Evolutionary conservation across 768 basidiomycete species (phyloP).

Genomic region (Daedaleopsis sinensis): DNA sequence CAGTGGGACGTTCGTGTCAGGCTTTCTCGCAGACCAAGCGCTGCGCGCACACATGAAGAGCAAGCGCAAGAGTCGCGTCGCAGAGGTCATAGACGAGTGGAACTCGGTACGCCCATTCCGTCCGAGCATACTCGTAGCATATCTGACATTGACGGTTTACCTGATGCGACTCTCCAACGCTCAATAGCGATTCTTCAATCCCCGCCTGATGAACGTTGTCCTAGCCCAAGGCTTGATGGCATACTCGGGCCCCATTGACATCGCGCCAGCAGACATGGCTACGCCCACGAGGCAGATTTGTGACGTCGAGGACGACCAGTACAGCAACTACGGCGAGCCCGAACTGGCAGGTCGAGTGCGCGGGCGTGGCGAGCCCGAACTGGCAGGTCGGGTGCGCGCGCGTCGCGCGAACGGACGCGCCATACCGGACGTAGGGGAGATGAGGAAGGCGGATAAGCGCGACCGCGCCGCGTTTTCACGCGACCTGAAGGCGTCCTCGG

Average conservation of each 20-base stretch:
- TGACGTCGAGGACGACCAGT: not conserved
- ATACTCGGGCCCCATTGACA: constrained; percentile 12
- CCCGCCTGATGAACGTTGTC: constrained; percentile 15
- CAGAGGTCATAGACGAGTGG: constrained; percentile 49
- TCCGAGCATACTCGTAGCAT: not conserved
- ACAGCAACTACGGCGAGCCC: not conserved
- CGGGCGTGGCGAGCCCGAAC: not conserved
- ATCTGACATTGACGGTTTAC: too few species aligned
- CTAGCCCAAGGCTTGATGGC: constrained; percentile 20
- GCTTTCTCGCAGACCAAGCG: constrained; percentile 5
- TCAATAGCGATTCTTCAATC: constrained; percentile 24
- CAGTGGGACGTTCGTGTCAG: not conserved
- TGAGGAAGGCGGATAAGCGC: not conserved
- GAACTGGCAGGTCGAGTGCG: too few species aligned
- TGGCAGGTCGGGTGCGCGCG: too few species aligned
- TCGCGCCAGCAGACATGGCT: constrained; percentile 15
- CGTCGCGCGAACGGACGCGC: too few species aligned
- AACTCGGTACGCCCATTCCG: constrained; percentile 43
- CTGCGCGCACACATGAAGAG: constrained; percentile 7
- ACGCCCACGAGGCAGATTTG: not conserved
- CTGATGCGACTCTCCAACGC: too few species aligned
- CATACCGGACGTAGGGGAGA: too few species aligned
- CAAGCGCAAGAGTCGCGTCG: constrained; percentile 33
- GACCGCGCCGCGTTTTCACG: not conserved
- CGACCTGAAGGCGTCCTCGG: constrained; percentile 3